These are phyloP conservation scores for Phytophthora ohioensis DNA, from an alignment of 352 stramenopile species.

Conservation along the genomic window DNA sequence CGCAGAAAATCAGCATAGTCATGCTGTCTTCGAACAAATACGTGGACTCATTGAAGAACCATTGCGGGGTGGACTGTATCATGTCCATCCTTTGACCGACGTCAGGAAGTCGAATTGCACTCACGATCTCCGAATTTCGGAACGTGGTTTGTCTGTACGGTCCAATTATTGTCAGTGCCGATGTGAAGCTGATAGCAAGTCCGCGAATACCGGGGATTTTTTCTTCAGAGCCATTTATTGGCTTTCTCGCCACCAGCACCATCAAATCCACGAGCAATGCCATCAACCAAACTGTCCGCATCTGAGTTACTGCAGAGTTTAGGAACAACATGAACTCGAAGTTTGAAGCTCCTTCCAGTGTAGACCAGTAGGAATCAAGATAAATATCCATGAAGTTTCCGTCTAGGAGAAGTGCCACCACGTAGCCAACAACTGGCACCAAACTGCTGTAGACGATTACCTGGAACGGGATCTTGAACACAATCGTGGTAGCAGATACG, in stretches of 20 bases:
- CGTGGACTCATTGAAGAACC: conserved; percentile 22
- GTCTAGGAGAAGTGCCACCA: conserved; percentile 49
- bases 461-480: conserved; percentile 61
- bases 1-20: conserved; percentile 23
- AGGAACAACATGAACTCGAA: conserved; percentile 40
- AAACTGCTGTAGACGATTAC: conserved; percentile 59
- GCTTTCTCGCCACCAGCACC: conserved; percentile 24
- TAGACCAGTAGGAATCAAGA: conserved; percentile 50
- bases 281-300: conserved; percentile 57
- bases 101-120: background rate
- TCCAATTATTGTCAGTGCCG: conserved; percentile 41
- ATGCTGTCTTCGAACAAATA: conserved; percentile 27
- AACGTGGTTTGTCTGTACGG: conserved; percentile 37
- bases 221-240: conserved; percentile 8
- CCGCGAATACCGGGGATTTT: conserved; percentile 43
- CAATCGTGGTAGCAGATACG: conserved; percentile 15
- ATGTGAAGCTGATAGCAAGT: conserved; percentile 45
- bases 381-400: conserved; percentile 49
- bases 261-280: conserved; percentile 42
- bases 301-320: conserved; percentile 46
- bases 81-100: conserved; percentile 7
- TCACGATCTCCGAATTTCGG: conserved; percentile 1
- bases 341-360: conserved; percentile 25
- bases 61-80: conserved; percentile 3
- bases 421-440: conserved; percentile 50